These are phyloP conservation scores for Coleophoma cylindrospora DNA, from an alignment of 2,329 filamentous ascomycete genomes.

Conservation along the genomic window DNA sequence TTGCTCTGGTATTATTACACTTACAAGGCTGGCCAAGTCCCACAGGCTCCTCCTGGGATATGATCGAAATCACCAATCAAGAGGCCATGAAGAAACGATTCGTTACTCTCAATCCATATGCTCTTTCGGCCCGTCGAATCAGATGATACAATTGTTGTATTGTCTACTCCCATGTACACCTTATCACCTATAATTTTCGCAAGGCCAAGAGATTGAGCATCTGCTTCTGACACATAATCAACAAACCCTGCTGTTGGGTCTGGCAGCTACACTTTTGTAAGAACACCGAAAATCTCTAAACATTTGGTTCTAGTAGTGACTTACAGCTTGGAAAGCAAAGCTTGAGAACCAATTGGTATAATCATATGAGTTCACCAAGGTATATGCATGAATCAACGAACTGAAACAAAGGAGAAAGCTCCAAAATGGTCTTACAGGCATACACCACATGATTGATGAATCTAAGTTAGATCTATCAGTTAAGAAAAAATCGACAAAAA, in stretches of 20 bases:
- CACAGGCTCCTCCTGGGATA: conserved; percentile 67
- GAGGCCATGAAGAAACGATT: conserved; percentile 57
- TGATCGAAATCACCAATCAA: conserved; percentile 69
- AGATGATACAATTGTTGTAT: conserved; percentile 10
- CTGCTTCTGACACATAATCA: conserved; percentile 29
- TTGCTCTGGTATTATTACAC: conserved; percentile 2
- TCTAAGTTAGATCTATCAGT: too few relatives aligned
- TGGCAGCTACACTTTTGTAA: conserved; percentile 5
- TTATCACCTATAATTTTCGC: conserved; percentile 49
- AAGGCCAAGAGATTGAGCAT: conserved; percentile 50
- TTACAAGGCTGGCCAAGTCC: conserved; percentile 68
- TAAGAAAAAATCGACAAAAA: too few relatives aligned
- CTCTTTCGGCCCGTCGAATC: conserved; percentile 45
- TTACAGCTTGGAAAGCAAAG: conserved; percentile 11
- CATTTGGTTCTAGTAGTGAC: not conserved
- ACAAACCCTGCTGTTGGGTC: conserved; percentile 22
- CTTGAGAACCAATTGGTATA: conserved; percentile 15
- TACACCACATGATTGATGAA: too few relatives aligned
- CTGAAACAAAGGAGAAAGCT: too few relatives aligned
- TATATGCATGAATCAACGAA: conserved; percentile 5
- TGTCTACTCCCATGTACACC: conserved; percentile 46
- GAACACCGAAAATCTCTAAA: not conserved
- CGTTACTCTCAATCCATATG: conserved; percentile 61
- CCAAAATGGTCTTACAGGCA: too few relatives aligned
- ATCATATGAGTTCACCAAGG: conserved; percentile 12